Percentiles rank a stretch among this genome's conserved stretches.
These are phyloP conservation scores for Schizophyllum amplum DNA, from an alignment of 1,284 basidiomycete genomes.

Conservation along the genomic window DNA sequence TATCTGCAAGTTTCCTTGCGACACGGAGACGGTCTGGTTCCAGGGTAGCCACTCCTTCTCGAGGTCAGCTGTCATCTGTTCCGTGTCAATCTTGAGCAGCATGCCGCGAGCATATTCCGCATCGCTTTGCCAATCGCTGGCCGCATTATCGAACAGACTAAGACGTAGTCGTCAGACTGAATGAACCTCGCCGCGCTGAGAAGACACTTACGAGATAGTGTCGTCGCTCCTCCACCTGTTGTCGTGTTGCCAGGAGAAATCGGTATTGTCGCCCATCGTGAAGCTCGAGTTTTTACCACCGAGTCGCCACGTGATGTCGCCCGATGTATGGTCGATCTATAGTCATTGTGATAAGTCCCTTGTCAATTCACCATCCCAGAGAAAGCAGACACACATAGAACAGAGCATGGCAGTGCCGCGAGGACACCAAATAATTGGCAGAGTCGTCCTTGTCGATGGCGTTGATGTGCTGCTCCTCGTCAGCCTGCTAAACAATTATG, in stretches of 20 bases:
- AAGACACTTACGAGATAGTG: slow-evolving; percentile 11
- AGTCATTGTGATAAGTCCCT: too few relatives aligned
- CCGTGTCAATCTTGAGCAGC: slow-evolving; percentile 4
- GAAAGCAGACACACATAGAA: too few relatives aligned
- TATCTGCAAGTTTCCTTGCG: slow-evolving; percentile 8
- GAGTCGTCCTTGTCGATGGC: slow-evolving; percentile 8
- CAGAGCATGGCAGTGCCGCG: slow-evolving; percentile 9
- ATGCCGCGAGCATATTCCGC: slow-evolving; percentile 6
- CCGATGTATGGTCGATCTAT: slow-evolving; percentile 9
- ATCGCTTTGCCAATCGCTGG: slow-evolving; percentile 1
- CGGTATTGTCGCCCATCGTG: slow-evolving; percentile 7
- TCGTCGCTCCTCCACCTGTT: slow-evolving; percentile 10
- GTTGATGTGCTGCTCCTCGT: slow-evolving; percentile 7
- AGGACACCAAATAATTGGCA: slow-evolving; percentile 14
- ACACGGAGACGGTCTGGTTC: slow-evolving; percentile 5
- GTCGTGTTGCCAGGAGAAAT: slow-evolving; percentile 15
- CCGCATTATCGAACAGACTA: slow-evolving; percentile 10
- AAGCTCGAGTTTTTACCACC: slow-evolving; percentile 12
- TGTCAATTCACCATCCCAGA: too few relatives aligned
- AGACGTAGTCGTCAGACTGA: not conserved
- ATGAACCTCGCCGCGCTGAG: not conserved
- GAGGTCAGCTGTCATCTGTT: slow-evolving; percentile 4
- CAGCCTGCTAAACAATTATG: not conserved
- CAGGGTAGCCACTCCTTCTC: slow-evolving; percentile 4
- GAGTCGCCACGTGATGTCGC: slow-evolving; percentile 14